Evolutionary conservation across 345 rosid species (phyloP), one percentile per base, ranked within the genome.

Genomic region (Carallia brachiata): DNA sequence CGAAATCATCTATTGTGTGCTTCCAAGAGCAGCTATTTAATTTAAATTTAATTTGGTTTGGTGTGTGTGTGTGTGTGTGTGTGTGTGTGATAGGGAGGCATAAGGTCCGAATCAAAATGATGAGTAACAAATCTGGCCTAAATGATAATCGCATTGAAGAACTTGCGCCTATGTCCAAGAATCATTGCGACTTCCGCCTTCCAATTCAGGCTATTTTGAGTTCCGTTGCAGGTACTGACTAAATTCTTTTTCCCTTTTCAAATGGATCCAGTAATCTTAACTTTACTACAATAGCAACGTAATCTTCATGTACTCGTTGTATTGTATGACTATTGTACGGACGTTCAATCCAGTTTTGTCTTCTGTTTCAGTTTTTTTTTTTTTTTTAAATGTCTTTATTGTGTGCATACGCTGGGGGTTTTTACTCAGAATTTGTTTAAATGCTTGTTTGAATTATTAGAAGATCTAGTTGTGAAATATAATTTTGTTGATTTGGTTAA

Each of bases 211-310:
- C 63, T 17, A 44, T 71, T 28, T 17, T 66, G 6, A 64, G 53
- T 40, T 71, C 75, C 6, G 18, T 71, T n/a, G 56, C 69, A 55
- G 75, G 75, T 64, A 44, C 31, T 9, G 23, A 23, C 23, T 23
- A 23, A 7, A 1, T 47, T 8, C 3, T 2, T 6, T 13, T 52
- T 62, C 7, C n/a, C n/a, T n/a, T 55, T 2, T 13, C 2, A 44
- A 23, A 1, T 44, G 2, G 48, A 2, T 44, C 48, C 48, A 9
- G 16, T 10, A 44, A 12, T 12, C 12, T 44, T 32, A 32, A 2
- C 34, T 4, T 30, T 28, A 4, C 17, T 59, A 12, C 34, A 32
- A 23, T 23, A 23, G 2, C 32, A 6, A 61, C 36, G 16, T 18
- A 15, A 16, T 15, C 5, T n/a, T 32, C 2, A 19, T 31, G 17